phyloP scores from a whole-genome alignment of 2,329 filamentous ascomycete species.

The Scorias spongiosa region DNA sequence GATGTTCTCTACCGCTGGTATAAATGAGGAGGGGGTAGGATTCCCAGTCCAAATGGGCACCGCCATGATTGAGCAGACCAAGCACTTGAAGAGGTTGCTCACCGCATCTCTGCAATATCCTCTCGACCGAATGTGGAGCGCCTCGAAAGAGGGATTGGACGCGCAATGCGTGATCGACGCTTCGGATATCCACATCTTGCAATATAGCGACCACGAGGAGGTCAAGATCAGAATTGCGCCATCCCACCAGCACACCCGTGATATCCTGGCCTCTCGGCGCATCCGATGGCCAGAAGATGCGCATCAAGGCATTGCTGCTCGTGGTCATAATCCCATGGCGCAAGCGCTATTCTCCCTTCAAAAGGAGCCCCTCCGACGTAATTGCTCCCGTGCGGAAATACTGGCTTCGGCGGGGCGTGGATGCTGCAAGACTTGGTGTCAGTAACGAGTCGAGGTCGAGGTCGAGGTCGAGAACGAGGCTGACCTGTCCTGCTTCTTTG shows the following conservation, averaged over 20 bases:
- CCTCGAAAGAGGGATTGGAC: slow-evolving; percentile 71
- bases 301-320: slow-evolving; percentile 69
- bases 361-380: slow-evolving; percentile 88
- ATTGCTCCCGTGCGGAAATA: slow-evolving; percentile 87
- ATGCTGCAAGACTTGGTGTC: slow-evolving; percentile 44
- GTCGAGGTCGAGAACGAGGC: slow-evolving; percentile 17
- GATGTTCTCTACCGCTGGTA: slow-evolving; percentile 32
- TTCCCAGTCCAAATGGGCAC: slow-evolving; percentile 38
- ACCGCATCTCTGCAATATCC: slow-evolving; percentile 75
- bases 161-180: slow-evolving; percentile 77
- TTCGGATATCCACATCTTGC: slow-evolving; percentile 78
- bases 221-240: slow-evolving; percentile 84
- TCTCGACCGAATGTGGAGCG: slow-evolving; percentile 61
- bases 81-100: slow-evolving; percentile 71
- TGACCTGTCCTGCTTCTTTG: slow-evolving; percentile 65
- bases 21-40: slow-evolving; percentile 53
- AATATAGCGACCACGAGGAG: slow-evolving; percentile 80
- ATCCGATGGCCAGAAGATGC: slow-evolving; percentile 93
- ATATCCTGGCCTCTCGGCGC: slow-evolving; percentile 49
- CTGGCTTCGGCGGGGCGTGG: slow-evolving; percentile 62
- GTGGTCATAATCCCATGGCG: slow-evolving; percentile 48
- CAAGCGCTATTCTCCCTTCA: slow-evolving; percentile 29
- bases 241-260: slow-evolving; percentile 82
- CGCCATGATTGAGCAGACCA: slow-evolving; percentile 55
- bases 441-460: slow-evolving; percentile 1